Evolutionary conservation across 345 rosid genomes (phyloP).

Genomic region (Acer negundo): DNA sequence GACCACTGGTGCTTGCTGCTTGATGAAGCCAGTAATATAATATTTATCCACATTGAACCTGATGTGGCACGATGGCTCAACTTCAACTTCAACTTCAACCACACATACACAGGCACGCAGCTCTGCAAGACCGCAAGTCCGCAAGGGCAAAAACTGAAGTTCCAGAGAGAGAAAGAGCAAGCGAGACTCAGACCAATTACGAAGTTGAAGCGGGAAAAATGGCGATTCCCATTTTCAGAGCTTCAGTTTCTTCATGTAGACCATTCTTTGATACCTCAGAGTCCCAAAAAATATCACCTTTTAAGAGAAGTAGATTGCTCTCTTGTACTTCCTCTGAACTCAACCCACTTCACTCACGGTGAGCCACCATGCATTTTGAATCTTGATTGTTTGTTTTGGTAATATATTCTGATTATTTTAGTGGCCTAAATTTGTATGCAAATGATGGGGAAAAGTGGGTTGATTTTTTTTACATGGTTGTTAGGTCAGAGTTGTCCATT

Average conservation of each 20-base stretch:
- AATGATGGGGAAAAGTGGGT: neutral
- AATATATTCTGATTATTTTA: neutral
- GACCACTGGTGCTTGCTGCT: constrained; percentile 30
- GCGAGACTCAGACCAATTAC: neutral
- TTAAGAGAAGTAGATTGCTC: constrained; percentile 30
- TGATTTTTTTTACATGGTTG: neutral
- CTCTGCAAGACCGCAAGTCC: too few species aligned
- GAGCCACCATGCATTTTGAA: neutral
- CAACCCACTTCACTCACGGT: constrained; percentile 43
- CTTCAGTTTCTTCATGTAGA: constrained; percentile 34
- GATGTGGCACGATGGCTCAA: neutral
- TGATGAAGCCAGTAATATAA: fast-evolving
- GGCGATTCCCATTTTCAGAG: constrained; percentile 57
- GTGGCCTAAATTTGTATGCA: neutral
- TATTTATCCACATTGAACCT: too few species aligned
- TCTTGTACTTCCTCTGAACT: constrained; percentile 42
- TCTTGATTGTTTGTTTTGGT: too few species aligned
- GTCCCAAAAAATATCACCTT: constrained; percentile 6
- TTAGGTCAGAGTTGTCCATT: constrained; percentile 48
- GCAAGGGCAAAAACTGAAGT: too few species aligned
- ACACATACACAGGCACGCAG: neutral
- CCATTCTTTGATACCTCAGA: constrained; percentile 20
- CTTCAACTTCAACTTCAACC: neutral
- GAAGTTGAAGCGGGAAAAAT: constrained; percentile 35
- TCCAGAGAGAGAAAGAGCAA: neutral